Base-by-base conservation (phyloP, 805 yeast species). In the Wickerhamomyces kurtzmanii region DNA sequence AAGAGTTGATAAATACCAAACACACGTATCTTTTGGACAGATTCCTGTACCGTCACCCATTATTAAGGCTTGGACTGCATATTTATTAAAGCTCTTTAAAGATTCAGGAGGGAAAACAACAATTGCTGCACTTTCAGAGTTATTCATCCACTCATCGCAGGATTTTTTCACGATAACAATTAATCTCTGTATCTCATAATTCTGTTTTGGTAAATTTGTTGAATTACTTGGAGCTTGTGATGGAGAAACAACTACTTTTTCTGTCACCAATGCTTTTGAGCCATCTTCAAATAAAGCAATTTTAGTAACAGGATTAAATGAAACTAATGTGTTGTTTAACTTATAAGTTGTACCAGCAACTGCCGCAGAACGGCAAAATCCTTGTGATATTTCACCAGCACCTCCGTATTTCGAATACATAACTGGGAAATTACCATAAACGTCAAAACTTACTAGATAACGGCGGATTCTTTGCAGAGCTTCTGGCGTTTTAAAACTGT, bases 301-400 rank as follows among this genome's bases (percentile, higher is more conserved):
- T 44, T 81, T 77, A 17, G 71, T 58, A 16, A 51, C 57, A 20
- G 78, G 72, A 49, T 89, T 89, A 55, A 62, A 85, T 20, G 72
- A 70, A 5, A 57, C 57, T 29, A 89, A 54, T 22, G 65, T 58
- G 11, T 91, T 78, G 47, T 78, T 75, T 31, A 89, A 63, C 52
- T 86, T 85, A 57, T 91, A 89, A 19, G 93, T 84, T 30, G 96
- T 80, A 30, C 97, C 97, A 12, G 91, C 97, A 37, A 89, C 97
- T 10, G 98, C 98, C 4, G 97, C 97, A 32, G 94, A 81, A 43
- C 98, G 69, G 57, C 96, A 89, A 54, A 91, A 89, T 2, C 96
- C 98, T 58, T 89, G 98, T 11, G 94, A 77, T 16, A 89, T 62
- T 55, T 89, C 98, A 29, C 97, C 96, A 0, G 94, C 87, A 3